Base-by-base conservation (phyloP, 139 green algal species). In the Diplosphaera chodatii region DNA sequence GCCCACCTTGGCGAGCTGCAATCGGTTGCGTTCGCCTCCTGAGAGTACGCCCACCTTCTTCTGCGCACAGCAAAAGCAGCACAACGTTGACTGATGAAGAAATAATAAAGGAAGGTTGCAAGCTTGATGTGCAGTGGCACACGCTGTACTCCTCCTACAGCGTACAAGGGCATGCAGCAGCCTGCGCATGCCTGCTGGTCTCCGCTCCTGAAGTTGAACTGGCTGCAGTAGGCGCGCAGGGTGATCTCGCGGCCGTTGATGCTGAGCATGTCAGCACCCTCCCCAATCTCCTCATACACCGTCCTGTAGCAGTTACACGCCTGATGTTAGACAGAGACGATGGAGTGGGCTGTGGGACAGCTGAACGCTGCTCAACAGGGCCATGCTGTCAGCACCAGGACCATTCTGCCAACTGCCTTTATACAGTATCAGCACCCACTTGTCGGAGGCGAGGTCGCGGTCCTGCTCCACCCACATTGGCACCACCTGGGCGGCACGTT, bases 21-120 rank as follows among this genome's bases (percentile, higher is more conserved):
- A 73, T 4, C 90, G 80, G 82, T 96, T 96, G 65, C 90, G 82
- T 84, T 96, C 90, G 15, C 89, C 90, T 32, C 90, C 90, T 56
- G 84, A 83, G 21, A 85, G 76, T 32, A 78, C 55, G 1, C 56
- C 32, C 29, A 84, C 67, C 40, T 73, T 72, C 67, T 81, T 81
- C 71, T 77, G 37, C 13, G 10, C 10, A 48, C 8, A 48, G 37
- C 37, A 48, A 48, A 48, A 8, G 13, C n/a, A n/a, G n/a, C n/a
- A n/a, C n/a, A n/a, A n/a, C n/a, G n/a, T n/a, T 48, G 37, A 48
- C 37, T 48, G 10, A 48, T 48, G 37, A 48, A 63, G 10, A 31
- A 16, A 34, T 6, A n/a, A n/a, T n/a, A n/a, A n/a, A n/a, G n/a
- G n/a, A n/a, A n/a, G n/a, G n/a, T n/a, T n/a, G n/a, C n/a, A n/a